Evolutionary conservation across 495 filamentous ascomycete genomes (phyloP).

Genomic region (Neurospora sp.): DNA sequence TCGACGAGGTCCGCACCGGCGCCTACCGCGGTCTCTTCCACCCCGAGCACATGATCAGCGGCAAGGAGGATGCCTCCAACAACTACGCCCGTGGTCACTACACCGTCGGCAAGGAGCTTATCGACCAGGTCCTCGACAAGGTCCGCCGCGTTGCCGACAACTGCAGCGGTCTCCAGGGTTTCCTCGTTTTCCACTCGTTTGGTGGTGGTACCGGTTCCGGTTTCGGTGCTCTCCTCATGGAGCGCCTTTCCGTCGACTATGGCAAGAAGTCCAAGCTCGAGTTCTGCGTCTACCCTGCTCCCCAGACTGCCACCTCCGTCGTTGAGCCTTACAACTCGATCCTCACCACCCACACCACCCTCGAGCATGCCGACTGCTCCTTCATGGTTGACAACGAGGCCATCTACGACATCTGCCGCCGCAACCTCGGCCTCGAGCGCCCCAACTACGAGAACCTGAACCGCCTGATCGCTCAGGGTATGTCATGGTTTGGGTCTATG

Average conservation of each 20-base stretch:
- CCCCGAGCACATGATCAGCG: conserved; percentile 97
- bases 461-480: conserved; percentile 93
- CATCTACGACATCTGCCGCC: conserved; percentile 98
- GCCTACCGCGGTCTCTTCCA: conserved; percentile 94
- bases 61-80: conserved; percentile 99
- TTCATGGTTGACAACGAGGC: conserved; percentile 99
- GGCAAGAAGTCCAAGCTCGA: conserved; percentile 99
- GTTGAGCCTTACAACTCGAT: conserved; percentile 99
- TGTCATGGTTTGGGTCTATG: conserved; percentile 3
- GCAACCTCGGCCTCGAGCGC: conserved; percentile 92
- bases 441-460: conserved; percentile 98
- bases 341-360: conserved; percentile 95
- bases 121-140: conserved; percentile 94
- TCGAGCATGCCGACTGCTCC: conserved; percentile 98
- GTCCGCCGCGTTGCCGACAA: conserved; percentile 92
- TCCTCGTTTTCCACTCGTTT: conserved; percentile 99
- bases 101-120: conserved; percentile 97
- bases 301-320: conserved; percentile 90
- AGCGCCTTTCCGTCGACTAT: conserved; percentile 94
- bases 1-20: conserved; percentile 98
- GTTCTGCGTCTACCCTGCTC: conserved; percentile 97
- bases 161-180: conserved; percentile 95
- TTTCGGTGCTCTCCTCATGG: conserved; percentile 95
- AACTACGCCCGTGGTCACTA: conserved; percentile 99
- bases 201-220: conserved; percentile 97